Conservation (phyloP, 257 asterid species). For the Rauvolfia tetraphylla region DNA sequence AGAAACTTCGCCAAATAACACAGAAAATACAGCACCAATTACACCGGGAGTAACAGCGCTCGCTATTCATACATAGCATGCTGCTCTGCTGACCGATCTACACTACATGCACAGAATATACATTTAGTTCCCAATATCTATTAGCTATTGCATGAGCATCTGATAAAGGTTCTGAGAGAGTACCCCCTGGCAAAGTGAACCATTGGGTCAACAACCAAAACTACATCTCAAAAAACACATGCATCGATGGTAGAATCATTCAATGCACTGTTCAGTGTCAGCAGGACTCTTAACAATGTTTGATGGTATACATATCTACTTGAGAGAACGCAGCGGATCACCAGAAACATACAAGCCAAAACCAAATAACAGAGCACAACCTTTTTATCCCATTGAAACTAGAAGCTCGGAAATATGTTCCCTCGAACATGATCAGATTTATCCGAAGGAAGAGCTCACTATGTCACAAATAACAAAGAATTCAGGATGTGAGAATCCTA, state of each 20-base stretch:
- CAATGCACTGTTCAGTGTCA: neutral
- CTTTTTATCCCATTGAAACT: neutral
- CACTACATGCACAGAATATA: neutral
- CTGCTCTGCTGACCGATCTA: neutral
- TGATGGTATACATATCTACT: neutral
- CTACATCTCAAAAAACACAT: neutral
- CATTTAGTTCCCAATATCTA: neutral
- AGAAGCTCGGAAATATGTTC: neutral
- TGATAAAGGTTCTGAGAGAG: neutral
- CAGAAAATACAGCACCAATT: too few relatives aligned
- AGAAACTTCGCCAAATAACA: too few relatives aligned
- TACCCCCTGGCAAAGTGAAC: neutral
- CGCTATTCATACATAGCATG: too few relatives aligned
- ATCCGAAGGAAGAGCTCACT: neutral
- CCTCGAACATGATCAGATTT: neutral
- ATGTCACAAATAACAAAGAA: neutral
- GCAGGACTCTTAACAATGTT: neutral
- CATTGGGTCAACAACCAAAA: neutral
- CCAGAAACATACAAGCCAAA: neutral
- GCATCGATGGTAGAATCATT: neutral
- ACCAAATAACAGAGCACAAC: slow-evolving; percentile 10
- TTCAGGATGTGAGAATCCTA: neutral
- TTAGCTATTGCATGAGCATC: neutral
- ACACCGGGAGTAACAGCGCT: too few relatives aligned
- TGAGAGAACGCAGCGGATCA: neutral